Conservation (phyloP, 148 eudicot species). For the Silene conica region DNA sequence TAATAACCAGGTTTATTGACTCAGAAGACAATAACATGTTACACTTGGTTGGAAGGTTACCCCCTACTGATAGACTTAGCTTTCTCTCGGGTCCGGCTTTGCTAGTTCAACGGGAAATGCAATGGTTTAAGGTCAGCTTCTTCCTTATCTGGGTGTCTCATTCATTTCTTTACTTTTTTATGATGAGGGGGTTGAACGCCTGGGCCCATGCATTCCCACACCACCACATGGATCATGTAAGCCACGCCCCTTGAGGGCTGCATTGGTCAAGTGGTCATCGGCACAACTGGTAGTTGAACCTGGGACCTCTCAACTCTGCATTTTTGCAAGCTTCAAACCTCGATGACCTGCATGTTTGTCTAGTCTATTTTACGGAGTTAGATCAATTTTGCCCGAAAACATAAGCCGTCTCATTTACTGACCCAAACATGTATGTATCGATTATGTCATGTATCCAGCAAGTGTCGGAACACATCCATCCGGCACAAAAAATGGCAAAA, state of each 20-base stretch:
- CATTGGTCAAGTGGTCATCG: no score
- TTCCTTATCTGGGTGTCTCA: no score
- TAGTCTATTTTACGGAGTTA: neutral
- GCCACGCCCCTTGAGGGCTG: no score
- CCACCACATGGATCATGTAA: no score
- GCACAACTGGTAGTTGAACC: no score
- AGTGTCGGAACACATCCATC: slow-evolving; percentile 27
- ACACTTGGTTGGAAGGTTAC: slow-evolving; percentile 27
- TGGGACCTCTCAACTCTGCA: no score
- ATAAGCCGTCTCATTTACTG: neutral
- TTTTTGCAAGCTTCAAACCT: no score
- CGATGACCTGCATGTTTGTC: no score
- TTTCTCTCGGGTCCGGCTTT: slow-evolving; percentile 26
- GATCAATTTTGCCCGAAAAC: no score
- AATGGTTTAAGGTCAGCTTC: slow-evolving; percentile 27
- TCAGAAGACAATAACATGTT: slow-evolving; percentile 24
- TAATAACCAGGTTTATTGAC: slow-evolving; percentile 24
- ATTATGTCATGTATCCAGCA: slow-evolving; percentile 1
- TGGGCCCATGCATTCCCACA: no score
- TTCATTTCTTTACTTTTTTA: neutral
- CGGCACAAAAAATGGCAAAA: slow-evolving; percentile 21
- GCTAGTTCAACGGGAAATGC: slow-evolving; percentile 28
- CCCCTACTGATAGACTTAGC: slow-evolving; percentile 18
- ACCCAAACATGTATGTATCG: neutral
- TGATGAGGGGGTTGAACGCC: no score